Evolutionary conservation across 805 yeast genomes (phyloP).

Genomic region (Jamesozyma spencerorum): DNA sequence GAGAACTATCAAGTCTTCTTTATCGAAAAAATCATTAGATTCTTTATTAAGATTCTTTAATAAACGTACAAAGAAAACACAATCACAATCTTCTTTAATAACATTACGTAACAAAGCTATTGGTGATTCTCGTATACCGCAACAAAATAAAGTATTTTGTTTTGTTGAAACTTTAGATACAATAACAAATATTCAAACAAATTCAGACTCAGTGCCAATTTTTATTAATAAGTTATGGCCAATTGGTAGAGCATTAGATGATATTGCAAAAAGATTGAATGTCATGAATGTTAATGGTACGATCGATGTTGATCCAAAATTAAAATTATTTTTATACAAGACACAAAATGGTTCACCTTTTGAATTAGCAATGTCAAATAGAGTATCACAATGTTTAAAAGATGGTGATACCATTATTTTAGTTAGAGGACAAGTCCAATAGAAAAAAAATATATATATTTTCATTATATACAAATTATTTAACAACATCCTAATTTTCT

Average conservation of each 20-base stretch:
- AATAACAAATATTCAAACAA: no score
- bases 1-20: slow-evolving; percentile 9
- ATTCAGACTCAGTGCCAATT: no score
- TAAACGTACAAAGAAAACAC: no score
- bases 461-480: neutral
- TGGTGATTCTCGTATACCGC: slow-evolving; percentile 24
- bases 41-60: slow-evolving; percentile 21
- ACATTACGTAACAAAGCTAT: no score
- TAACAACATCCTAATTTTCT: slow-evolving; percentile 30
- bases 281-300: slow-evolving; percentile 18
- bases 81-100: no score
- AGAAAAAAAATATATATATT: no score
- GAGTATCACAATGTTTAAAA: no score
- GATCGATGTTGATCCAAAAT: slow-evolving; percentile 10
- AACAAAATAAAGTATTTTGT: slow-evolving; percentile 20
- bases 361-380: no score
- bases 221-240: slow-evolving; percentile 29
- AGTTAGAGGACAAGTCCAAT: no score
- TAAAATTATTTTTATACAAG: slow-evolving; percentile 12
- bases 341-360: no score
- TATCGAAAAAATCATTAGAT: slow-evolving; percentile 18
- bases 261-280: slow-evolving; percentile 18
- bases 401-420: no score
- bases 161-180: no score
- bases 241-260: slow-evolving; percentile 27